Conservation (phyloP, 1,139 yeast species). For the Trichomonascaceae sp. region DNA sequence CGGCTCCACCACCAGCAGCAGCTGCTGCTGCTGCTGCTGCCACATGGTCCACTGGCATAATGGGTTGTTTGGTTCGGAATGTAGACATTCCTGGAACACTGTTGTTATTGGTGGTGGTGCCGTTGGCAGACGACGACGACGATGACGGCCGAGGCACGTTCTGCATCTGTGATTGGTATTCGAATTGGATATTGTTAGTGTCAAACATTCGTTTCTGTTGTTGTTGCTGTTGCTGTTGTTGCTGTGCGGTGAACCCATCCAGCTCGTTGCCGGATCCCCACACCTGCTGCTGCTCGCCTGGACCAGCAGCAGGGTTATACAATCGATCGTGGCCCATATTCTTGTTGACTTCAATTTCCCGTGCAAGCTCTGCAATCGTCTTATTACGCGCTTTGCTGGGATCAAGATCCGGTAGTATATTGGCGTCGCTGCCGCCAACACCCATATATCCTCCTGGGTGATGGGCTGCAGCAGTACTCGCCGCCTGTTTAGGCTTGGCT, state of each 20-base stretch:
- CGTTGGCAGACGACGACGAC: background rate
- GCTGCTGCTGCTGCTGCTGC: slow-evolving; percentile 8
- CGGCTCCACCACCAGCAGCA: background rate
- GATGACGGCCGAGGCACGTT: background rate
- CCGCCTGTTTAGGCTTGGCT: slow-evolving; percentile 1
- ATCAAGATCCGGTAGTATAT: too few relatives aligned
- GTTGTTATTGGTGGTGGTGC: background rate
- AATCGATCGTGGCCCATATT: slow-evolving; percentile 8
- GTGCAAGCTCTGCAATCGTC: slow-evolving; percentile 43
- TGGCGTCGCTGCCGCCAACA: background rate
- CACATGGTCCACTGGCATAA: slow-evolving; percentile 3
- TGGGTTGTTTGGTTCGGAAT: background rate
- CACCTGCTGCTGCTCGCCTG: background rate
- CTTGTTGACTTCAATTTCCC: slow-evolving; percentile 34
- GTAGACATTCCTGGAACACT: background rate
- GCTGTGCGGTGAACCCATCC: too few relatives aligned
- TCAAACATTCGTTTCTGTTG: background rate
- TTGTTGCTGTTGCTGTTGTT: too few relatives aligned
- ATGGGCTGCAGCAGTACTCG: slow-evolving; percentile 3
- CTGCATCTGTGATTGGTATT: too few relatives aligned
- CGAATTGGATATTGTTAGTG: background rate
- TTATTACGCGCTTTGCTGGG: too few relatives aligned
- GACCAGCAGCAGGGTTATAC: slow-evolving; percentile 8
- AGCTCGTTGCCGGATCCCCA: background rate
- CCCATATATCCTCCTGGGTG: background rate